These are phyloP conservation scores for Myriangium duriaei DNA, from an alignment of 2,329 filamentous ascomycete genomes.

Conservation along the genomic window DNA sequence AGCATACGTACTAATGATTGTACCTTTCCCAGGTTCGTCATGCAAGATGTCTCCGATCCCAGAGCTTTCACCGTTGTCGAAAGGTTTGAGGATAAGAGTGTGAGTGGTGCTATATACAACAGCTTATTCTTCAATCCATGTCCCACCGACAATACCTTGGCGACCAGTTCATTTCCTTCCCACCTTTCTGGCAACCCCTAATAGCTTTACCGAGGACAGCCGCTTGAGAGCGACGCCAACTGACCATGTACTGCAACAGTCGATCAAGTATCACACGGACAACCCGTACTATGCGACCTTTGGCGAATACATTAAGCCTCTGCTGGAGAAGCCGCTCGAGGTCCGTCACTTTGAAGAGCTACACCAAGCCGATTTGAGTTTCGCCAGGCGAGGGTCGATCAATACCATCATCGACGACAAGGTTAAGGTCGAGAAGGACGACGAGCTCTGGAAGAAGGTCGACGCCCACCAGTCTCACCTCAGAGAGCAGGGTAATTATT, in stretches of 20 bases:
- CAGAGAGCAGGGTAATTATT: constrained; percentile 9
- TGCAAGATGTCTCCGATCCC: constrained; percentile 58
- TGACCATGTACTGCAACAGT: constrained; percentile 15
- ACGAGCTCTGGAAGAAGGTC: constrained; percentile 8
- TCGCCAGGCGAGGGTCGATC: constrained; percentile 4
- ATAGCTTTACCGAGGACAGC: constrained; percentile 3
- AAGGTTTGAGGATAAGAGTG: constrained; percentile 54
- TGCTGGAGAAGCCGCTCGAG: constrained; percentile 59
- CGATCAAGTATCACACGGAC: constrained; percentile 33
- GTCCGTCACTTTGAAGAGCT: constrained; percentile 55
- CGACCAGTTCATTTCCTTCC: too few species aligned
- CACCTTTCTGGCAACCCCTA: neutral
- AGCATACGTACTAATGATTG: neutral
- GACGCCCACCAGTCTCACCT: constrained; percentile 8
- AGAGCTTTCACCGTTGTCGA: constrained; percentile 66
- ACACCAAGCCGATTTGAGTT: neutral
- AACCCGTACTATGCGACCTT: constrained; percentile 69
- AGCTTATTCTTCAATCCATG: constrained; percentile 7
- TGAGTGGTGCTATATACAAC: constrained; percentile 25
- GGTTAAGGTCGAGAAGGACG: constrained; percentile 6
- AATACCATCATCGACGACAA: neutral
- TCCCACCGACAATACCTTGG: too few species aligned
- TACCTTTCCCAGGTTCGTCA: constrained; percentile 54
- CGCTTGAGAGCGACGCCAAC: neutral
- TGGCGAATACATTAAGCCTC: constrained; percentile 57